phyloP scores from a whole-genome alignment of 2,329 filamentous ascomycete genomes.

The Microdochium bolleyi region DNA sequence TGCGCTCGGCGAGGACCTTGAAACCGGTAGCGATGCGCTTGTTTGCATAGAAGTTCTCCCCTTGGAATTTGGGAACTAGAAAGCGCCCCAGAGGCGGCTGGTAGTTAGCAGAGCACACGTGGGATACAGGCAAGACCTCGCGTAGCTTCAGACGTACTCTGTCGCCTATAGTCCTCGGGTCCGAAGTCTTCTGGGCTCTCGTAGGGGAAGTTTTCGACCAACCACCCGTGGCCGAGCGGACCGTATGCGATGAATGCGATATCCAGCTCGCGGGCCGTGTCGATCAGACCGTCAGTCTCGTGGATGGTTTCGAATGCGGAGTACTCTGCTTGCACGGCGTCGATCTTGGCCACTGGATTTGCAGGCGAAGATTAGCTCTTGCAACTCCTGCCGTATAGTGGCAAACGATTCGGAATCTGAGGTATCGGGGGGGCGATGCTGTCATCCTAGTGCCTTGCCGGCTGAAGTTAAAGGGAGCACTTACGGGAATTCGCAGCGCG shows the following conservation, averaged over 20 bases:
- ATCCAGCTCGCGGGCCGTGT: conserved; percentile 7
- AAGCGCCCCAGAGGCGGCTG: conserved; percentile 11
- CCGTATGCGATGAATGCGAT: conserved; percentile 37
- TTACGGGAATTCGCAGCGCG: conserved; percentile 34
- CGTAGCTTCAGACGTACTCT: conserved; percentile 13
- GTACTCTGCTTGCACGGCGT: conserved; percentile 37
- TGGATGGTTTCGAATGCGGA: conserved; percentile 16
- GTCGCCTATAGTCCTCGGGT: conserved; percentile 29
- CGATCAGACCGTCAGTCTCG: conserved; percentile 9
- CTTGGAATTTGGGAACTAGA: conserved; percentile 25
- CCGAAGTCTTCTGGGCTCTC: conserved; percentile 37
- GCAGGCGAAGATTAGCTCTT: not conserved
- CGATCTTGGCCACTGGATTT: conserved; percentile 32
- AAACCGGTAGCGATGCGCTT: conserved; percentile 30
- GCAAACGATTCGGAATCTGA: no score
- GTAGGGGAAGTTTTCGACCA: conserved; percentile 33
- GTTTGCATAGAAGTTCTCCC: conserved; percentile 36
- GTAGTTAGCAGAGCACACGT: not conserved
- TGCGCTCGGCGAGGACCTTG: conserved; percentile 26
- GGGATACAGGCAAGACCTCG: no score
- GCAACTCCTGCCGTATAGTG: no score
- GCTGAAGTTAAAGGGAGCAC: conserved; percentile 3
- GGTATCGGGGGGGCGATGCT: no score
- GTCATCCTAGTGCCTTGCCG: no score
- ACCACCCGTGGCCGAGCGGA: conserved; percentile 36